Conservation (phyloP, 2,329 filamentous ascomycete genomes). For the Graphiopsis chlorocephala region DNA sequence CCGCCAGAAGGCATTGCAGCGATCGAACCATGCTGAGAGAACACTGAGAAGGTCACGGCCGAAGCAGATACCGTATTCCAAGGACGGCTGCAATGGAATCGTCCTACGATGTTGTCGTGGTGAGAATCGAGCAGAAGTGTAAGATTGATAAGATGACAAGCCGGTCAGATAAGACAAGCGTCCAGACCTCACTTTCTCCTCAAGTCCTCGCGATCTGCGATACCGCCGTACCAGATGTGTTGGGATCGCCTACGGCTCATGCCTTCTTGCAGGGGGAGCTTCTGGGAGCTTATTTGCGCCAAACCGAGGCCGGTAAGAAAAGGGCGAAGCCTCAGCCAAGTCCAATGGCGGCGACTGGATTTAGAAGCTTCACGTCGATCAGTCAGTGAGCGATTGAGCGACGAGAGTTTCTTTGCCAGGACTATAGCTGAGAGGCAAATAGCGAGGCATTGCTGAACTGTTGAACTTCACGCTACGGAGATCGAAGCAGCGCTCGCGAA, state of each 20-base stretch:
- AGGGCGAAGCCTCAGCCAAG: constrained; percentile 2
- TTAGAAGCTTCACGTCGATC: neutral
- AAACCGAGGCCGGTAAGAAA: neutral
- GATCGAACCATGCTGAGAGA: neutral
- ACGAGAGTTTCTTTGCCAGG: neutral
- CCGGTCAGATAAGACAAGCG: constrained; percentile 4
- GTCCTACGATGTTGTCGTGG: neutral
- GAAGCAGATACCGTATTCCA: neutral
- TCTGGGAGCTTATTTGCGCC: neutral
- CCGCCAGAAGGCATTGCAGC: neutral
- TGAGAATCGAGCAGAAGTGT: neutral
- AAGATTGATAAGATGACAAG: constrained; percentile 13
- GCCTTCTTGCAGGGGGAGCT: neutral
- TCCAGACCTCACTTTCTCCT: neutral
- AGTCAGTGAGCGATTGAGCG: neutral
- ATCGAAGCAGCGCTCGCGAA: neutral
- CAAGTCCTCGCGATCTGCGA: neutral
- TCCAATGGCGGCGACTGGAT: neutral
- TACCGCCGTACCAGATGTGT: neutral
- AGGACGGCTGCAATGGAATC: neutral
- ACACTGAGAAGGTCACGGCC: neutral
- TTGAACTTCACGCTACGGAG: neutral
- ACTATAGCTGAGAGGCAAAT: neutral
- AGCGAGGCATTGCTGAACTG: neutral
- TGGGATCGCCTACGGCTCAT: neutral